phyloP scores from a whole-genome alignment of 805 yeast genomes.

The Candida nonsorbophila region DNA sequence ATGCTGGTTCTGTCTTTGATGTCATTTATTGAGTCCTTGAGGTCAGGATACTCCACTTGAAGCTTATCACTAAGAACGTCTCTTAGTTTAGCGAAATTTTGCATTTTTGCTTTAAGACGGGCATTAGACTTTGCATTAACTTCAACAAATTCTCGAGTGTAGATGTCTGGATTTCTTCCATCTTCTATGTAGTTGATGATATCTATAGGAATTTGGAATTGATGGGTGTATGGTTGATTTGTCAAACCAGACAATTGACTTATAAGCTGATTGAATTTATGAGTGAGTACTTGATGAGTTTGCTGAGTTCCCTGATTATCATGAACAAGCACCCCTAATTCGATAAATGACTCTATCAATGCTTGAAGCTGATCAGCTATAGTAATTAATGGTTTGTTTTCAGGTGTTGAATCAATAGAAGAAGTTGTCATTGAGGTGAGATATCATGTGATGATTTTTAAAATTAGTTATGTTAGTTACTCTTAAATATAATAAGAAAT shows the following conservation, averaged over 20 bases:
- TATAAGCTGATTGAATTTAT: constrained; percentile 37
- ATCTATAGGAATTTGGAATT: constrained; percentile 65
- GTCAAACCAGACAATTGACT: constrained; percentile 32
- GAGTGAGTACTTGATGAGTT: constrained; percentile 48
- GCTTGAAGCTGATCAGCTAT: constrained; percentile 26
- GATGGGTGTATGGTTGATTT: constrained; percentile 24
- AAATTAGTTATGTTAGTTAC: too few species aligned
- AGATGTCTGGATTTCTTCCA: constrained; percentile 95
- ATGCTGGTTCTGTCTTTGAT: constrained; percentile 43
- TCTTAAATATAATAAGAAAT: too few species aligned
- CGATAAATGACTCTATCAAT: constrained; percentile 68
- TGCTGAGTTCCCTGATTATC: constrained; percentile 89
- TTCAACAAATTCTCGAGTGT: constrained; percentile 94
- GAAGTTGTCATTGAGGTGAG: constrained; percentile 24
- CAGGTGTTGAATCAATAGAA: constrained; percentile 13
- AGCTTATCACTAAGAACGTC: constrained; percentile 66
- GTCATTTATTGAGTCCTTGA: constrained; percentile 52
- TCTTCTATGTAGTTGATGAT: constrained; percentile 90
- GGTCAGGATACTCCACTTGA: constrained; percentile 72
- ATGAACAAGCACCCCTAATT: constrained; percentile 86
- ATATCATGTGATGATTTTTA: too few species aligned
- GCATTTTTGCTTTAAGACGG: constrained; percentile 76
- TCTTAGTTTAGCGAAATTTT: constrained; percentile 59
- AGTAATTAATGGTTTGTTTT: constrained; percentile 24
- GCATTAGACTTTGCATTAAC: constrained; percentile 89